Evolutionary conservation across 495 filamentous ascomycete genomes (phyloP).

Genomic region (Aspergillus ostianus): DNA sequence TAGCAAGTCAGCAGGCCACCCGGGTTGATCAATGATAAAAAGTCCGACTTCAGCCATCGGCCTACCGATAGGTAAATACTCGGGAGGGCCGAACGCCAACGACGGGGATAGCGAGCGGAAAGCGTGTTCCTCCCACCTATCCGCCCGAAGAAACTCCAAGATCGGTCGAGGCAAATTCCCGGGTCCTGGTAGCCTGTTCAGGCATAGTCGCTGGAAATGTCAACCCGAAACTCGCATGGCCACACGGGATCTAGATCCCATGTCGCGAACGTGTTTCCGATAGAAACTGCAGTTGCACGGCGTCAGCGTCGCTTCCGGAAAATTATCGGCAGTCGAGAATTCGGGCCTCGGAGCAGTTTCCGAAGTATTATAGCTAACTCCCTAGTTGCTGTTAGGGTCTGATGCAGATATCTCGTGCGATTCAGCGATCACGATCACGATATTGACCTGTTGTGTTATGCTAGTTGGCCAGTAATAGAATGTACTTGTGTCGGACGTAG

Average conservation of each 20-base stretch:
- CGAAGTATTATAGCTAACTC: background rate
- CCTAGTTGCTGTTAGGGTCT: background rate
- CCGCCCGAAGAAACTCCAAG: too few relatives aligned
- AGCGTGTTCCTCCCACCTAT: background rate
- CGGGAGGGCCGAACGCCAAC: background rate
- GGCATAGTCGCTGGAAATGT: background rate
- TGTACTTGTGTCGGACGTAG: background rate
- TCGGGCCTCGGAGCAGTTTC: background rate
- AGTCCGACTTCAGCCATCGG: background rate
- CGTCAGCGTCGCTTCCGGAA: background rate
- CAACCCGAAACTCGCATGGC: background rate
- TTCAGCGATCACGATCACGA: background rate
- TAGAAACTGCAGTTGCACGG: background rate
- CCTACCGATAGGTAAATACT: background rate
- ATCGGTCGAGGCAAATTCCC: background rate
- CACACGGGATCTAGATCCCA: background rate
- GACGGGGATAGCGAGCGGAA: too few relatives aligned
- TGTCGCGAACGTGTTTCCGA: background rate
- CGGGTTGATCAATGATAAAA: background rate
- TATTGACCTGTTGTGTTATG: background rate
- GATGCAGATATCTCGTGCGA: background rate
- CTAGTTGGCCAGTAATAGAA: background rate
- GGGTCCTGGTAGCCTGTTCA: background rate
- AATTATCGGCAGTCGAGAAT: background rate
- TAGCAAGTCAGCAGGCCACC: background rate